A percentile compares a stretch with the other conserved stretches of the same genome.
Evolutionary conservation across 2,329 filamentous ascomycete species (phyloP).

Genomic region (Sphaerulina musiva): DNA sequence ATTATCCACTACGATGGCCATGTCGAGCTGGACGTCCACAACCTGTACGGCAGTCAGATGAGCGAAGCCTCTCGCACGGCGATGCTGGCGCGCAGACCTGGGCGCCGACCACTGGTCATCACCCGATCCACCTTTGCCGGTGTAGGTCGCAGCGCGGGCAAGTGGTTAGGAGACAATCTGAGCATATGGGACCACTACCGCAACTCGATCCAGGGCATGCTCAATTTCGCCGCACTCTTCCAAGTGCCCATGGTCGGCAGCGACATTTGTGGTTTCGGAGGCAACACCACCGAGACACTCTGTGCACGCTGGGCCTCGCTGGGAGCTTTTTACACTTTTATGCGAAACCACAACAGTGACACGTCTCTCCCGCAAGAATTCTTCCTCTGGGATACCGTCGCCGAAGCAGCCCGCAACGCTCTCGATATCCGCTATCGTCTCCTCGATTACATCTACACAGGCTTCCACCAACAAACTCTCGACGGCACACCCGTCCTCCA

Average conservation of each 20-base stretch:
- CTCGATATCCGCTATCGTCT: conserved; percentile 66
- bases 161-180: conserved; percentile 52
- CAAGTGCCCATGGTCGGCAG: conserved; percentile 44
- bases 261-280: conserved; percentile 71
- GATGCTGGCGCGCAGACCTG: conserved; percentile 61
- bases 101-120: conserved; percentile 61
- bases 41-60: conserved; percentile 72
- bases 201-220: conserved; percentile 37
- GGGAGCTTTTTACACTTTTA: conserved; percentile 70
- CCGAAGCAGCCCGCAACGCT: conserved; percentile 58
- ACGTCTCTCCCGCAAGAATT: conserved; percentile 57
- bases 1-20: conserved; percentile 61
- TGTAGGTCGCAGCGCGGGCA: conserved; percentile 52
- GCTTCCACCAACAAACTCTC: conserved; percentile 53
- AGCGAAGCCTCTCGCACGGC: conserved; percentile 56
- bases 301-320: conserved; percentile 67
- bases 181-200: conserved; percentile 42
- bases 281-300: conserved; percentile 58
- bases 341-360: conserved; percentile 62
- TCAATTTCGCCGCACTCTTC: conserved; percentile 42
- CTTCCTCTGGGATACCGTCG: conserved; percentile 60
- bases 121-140: conserved; percentile 53
- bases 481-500: conserved; percentile 60
- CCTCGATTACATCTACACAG: conserved; percentile 72
- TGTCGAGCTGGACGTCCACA: conserved; percentile 67